A percentile compares a stretch with the other conserved stretches of the same genome.
Conservation (phyloP, 1,139 yeast genomes). For the Blastobotrys ciferrii region DNA sequence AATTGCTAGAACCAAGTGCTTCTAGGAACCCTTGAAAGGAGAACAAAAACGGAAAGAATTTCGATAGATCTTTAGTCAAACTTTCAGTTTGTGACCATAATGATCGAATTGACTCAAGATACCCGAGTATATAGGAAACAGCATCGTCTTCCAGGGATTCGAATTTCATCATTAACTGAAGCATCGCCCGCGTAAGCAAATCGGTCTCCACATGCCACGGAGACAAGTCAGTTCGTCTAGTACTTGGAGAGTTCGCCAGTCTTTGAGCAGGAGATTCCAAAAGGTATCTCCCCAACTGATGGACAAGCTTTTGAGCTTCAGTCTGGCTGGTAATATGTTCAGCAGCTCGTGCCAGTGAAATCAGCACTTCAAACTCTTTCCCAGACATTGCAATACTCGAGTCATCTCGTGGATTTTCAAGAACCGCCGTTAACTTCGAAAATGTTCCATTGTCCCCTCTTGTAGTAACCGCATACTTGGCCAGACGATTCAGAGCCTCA, state of each 20-base stretch:
- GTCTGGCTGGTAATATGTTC: conserved; percentile 41
- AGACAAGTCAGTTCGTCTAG: conserved; percentile 44
- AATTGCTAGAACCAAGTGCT: conserved; percentile 28
- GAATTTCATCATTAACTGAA: conserved; percentile 43
- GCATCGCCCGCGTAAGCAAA: conserved; percentile 39
- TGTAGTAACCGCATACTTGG: conserved; percentile 38
- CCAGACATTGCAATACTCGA: conserved; percentile 31
- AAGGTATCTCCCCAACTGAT: conserved; percentile 57
- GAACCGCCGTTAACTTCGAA: conserved; percentile 26
- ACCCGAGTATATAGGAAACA: conserved; percentile 41
- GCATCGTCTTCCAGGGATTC: conserved; percentile 40
- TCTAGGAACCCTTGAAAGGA: conserved; percentile 40
- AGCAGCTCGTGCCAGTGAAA: conserved; percentile 63
- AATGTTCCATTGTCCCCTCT: conserved; percentile 21
- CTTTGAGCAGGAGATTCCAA: conserved; percentile 56
- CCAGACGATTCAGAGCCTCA: conserved; percentile 55
- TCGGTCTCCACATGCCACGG: conserved; percentile 47
- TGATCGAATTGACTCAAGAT: conserved; percentile 40
- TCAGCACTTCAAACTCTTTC: conserved; percentile 67
- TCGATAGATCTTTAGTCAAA: conserved; percentile 31
- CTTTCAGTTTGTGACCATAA: conserved; percentile 28
- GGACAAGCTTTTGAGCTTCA: conserved; percentile 53
- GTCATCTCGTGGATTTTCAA: conserved; percentile 23
- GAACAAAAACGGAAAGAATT: conserved; percentile 38
- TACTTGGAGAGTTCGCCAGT: conserved; percentile 46